Base-by-base conservation (phyloP, 1,139 yeast genomes). In the Hyphopichia fennica region DNA sequence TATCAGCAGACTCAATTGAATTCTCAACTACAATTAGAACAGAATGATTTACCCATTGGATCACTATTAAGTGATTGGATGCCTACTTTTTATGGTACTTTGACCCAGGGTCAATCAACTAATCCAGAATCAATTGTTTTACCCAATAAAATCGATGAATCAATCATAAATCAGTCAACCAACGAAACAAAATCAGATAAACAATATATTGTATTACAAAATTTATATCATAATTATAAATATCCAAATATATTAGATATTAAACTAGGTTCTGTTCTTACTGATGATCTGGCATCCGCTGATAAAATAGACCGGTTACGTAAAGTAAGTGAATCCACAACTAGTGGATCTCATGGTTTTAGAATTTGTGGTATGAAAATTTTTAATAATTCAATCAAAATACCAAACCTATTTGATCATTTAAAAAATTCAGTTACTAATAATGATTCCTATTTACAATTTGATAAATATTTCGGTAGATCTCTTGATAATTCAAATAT, bases 341-440 rank as follows among this genome's bases (percentile, higher is more conserved):
- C 98, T 1, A 84, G 95, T 41, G 96, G 97, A 0, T 65, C 83
- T 2, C 67, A 87, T 16, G 75, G 81, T 17, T 81, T 85, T 49
- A 69, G 99, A 45, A 77, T 93, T 2, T 91, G 98, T 52, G 99
- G 99, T 0, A 87, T 93, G 95, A 84, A 84, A 52, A 63, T 85
- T 2, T 73, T 63, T 49, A 57, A 62, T 36, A 32, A 28, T 6
- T 8, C 8, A n/a, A 13, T 2, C 42, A 31, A 18, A 34, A 15
- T 6, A 14, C 27, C 31, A n/a, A n/a, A n/a, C 3, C 3, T 5
- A 30, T 35, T 20, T 45, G 45, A 0, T 38, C 44, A 16, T n/a
- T 25, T 25, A 25, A 25, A n/a, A 9, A 11, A 25, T 25, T n/a
- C 17, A 8, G 8, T 4, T 14, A n/a, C 5, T 4, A 60, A 54